Percentiles rank a stretch among this genome's conserved stretches.
Evolutionary conservation across 805 yeast genomes (phyloP).

Genomic region (Pichia thaimueangensis): DNA sequence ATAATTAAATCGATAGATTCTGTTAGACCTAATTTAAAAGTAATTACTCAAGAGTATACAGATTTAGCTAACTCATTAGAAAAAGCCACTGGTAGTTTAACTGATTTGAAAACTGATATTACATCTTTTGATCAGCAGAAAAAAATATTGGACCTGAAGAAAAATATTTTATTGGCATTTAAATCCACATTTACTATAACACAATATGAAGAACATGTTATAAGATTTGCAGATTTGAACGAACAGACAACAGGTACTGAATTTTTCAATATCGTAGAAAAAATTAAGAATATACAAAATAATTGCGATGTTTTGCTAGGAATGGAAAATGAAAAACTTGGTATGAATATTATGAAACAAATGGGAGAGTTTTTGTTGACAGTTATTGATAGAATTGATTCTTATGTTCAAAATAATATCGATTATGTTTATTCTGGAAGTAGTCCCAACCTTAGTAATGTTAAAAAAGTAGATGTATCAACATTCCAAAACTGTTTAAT

Average conservation of each 20-base stretch:
- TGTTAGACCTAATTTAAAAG: slow-evolving; percentile 27
- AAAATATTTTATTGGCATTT: slow-evolving; percentile 44
- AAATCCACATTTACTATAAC: slow-evolving; percentile 59
- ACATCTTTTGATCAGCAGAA: slow-evolving; percentile 27
- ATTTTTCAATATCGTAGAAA: slow-evolving; percentile 54
- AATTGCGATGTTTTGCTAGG: slow-evolving; percentile 68
- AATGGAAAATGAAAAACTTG: slow-evolving; percentile 59
- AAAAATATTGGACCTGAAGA: slow-evolving; percentile 40
- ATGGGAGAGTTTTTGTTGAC: slow-evolving; percentile 45
- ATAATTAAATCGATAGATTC: slow-evolving; percentile 35
- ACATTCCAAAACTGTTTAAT: slow-evolving; percentile 28
- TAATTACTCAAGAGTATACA: slow-evolving; percentile 21
- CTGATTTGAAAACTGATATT: slow-evolving; percentile 17
- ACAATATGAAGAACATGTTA: slow-evolving; percentile 61
- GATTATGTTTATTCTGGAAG: slow-evolving; percentile 21
- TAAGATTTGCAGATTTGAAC: slow-evolving; percentile 28
- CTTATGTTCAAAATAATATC: slow-evolving; percentile 30
- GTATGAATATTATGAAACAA: slow-evolving; percentile 56
- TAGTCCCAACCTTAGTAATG: slow-evolving; percentile 15
- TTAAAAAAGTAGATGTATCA: slow-evolving; percentile 15
- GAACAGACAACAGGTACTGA: slow-evolving; percentile 37
- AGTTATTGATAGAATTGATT: slow-evolving; percentile 50
- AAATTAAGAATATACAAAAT: slow-evolving; percentile 57
- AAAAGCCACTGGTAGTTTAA: slow-evolving; percentile 20
- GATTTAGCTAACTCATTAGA: slow-evolving; percentile 23